Conservation (phyloP, 495 filamentous ascomycete species). For the Tuber indicum region DNA sequence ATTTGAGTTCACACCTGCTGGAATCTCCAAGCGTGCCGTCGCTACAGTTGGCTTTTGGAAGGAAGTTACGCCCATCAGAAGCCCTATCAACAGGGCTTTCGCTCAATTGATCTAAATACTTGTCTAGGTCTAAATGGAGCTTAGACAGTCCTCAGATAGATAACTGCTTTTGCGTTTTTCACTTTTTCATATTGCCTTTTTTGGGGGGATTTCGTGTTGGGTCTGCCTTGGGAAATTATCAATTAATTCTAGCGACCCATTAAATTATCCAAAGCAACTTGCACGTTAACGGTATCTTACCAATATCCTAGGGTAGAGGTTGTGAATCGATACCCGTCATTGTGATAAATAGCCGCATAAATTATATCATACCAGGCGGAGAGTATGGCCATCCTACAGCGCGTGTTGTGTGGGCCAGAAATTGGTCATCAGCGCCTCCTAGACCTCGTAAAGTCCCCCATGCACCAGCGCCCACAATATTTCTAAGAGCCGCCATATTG, state of each 20-base stretch:
- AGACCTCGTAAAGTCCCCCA: background rate
- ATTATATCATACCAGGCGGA: background rate
- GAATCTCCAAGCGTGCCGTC: constrained; percentile 86
- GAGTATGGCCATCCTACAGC: background rate
- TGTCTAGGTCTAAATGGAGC: background rate
- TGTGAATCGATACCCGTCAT: background rate
- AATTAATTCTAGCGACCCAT: background rate
- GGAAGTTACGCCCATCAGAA: constrained; percentile 77
- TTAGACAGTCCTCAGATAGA: background rate
- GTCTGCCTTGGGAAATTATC: background rate
- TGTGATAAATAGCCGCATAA: background rate
- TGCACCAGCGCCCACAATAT: background rate
- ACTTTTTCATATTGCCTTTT: background rate
- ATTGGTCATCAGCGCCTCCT: background rate
- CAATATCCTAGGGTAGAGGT: background rate
- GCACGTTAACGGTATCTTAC: background rate
- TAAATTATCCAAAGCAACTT: background rate
- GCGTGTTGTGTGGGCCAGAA: background rate
- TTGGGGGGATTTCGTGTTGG: background rate
- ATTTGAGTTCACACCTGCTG: constrained; percentile 98
- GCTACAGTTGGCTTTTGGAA: constrained; percentile 96
- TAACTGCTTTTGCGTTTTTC: background rate
- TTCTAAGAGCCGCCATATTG: background rate
- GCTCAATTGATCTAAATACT: constrained; percentile 65
- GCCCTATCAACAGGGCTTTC: constrained; percentile 91